Evolutionary conservation across 139 green algal genomes (phyloP), one percentile per base, ranked within the genome.

Genomic region (Astrephomene gubernaculifera): DNA sequence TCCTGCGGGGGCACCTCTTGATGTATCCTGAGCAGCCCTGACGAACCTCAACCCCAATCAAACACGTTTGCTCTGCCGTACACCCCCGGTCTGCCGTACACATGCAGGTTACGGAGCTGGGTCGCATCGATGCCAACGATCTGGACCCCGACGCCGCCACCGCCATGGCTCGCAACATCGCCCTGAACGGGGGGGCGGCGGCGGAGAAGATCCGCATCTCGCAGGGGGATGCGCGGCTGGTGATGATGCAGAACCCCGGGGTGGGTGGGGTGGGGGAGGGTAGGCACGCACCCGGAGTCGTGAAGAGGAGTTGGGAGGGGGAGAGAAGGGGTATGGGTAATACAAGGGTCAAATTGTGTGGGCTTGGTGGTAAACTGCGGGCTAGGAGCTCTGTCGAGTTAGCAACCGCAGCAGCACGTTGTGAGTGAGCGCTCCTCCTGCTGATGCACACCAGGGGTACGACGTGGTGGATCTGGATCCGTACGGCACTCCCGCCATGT

Each of bases 391-490:
- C n/a, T n/a, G n/a, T n/a, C n/a, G n/a, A n/a, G n/a, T n/a, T n/a
- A n/a, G n/a, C n/a, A n/a, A n/a, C n/a, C n/a, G n/a, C n/a, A n/a
- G n/a, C n/a, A n/a, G n/a, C n/a, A n/a, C n/a, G n/a, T n/a, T n/a
- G n/a, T n/a, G n/a, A n/a, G n/a, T n/a, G n/a, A n/a, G n/a, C n/a
- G n/a, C n/a, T n/a, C n/a, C n/a, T n/a, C n/a, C n/a, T n/a, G n/a
- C n/a, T n/a, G n/a, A n/a, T n/a, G n/a, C n/a, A n/a, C n/a, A n/a
- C 4, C 88, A 93, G 86, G 76, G 35, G 33, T 99, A 98, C 84
- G 96, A 98, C 83, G 95, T 91, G 27, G 94, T 99, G 29, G 97
- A 99, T 82, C 85, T 99, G 68, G 97, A 99, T 71, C 97, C 97
- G 2, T 99, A 99, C 76, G 97, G 97, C 61, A 96, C 97, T 0